Evolutionary conservation across 169 alveolate genomes (phyloP).

Genomic region (Cryptosporidium andersoni): DNA sequence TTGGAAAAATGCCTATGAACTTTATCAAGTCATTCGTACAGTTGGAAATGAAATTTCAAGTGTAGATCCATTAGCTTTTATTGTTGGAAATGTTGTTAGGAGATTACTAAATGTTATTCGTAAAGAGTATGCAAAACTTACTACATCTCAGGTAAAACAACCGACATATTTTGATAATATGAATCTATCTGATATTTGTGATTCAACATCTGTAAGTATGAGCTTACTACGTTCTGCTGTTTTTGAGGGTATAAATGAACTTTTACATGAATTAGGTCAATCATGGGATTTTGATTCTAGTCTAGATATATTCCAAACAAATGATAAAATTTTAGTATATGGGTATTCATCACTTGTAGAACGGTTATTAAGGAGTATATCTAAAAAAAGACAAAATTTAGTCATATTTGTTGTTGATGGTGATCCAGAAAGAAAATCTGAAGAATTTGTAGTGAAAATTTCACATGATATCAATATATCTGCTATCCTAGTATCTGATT

Average conservation of each 20-base stretch:
- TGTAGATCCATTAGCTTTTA: constrained; percentile 57
- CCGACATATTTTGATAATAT: background rate
- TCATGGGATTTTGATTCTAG: constrained; percentile 67
- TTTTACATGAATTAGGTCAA: constrained; percentile 56
- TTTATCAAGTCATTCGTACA: constrained; percentile 1
- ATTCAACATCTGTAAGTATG: constrained; percentile 12
- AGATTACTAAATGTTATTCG: constrained; percentile 49
- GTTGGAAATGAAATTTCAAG: constrained; percentile 32
- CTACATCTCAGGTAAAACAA: background rate
- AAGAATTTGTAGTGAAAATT: constrained; percentile 34
- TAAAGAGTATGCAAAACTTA: constrained; percentile 23
- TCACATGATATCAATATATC: constrained; percentile 14
- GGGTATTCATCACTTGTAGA: constrained; percentile 57
- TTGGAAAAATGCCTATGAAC: constrained; percentile 54
- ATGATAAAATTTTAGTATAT: constrained; percentile 41
- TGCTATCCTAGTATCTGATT: constrained; percentile 58
- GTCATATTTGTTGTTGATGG: constrained; percentile 46
- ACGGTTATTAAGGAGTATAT: constrained; percentile 31
- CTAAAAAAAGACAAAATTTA: constrained; percentile 42
- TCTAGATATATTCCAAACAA: constrained; percentile 41
- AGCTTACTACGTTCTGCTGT: constrained; percentile 38
- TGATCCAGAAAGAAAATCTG: constrained; percentile 48
- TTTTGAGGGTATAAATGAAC: constrained; percentile 67
- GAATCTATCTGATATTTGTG: background rate
- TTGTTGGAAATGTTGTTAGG: constrained; percentile 23